phyloP scores from a whole-genome alignment of 768 basidiomycete species.

The Chalciporus chontae region DNA sequence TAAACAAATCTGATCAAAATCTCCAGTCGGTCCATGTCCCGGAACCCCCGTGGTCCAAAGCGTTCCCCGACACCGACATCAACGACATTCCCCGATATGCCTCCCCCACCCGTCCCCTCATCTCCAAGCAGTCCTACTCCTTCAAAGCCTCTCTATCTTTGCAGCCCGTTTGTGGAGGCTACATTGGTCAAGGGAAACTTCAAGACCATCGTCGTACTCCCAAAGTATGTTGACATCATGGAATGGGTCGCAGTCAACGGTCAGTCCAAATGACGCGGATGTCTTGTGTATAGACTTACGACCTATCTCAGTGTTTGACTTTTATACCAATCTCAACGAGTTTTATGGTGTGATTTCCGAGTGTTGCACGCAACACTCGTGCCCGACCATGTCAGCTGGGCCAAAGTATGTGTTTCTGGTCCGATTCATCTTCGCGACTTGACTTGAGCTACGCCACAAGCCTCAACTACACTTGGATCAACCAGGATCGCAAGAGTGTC shows the following conservation, averaged over 20 bases:
- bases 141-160: slow-evolving; percentile 78
- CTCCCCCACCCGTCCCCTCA: slow-evolving; percentile 38
- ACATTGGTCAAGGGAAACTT: slow-evolving; percentile 97
- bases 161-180: slow-evolving; percentile 91
- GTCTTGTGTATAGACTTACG: background rate
- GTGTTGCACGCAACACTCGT: slow-evolving; percentile 85
- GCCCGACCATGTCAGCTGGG: slow-evolving; percentile 91
- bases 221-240: slow-evolving; percentile 93
- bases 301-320: slow-evolving; percentile 76
- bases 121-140: slow-evolving; percentile 31
- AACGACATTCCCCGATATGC: slow-evolving; percentile 48
- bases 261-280: slow-evolving; percentile 38
- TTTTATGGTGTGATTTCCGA: slow-evolving; percentile 95
- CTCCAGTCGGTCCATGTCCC: slow-evolving; percentile 69
- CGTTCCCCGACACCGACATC: slow-evolving; percentile 76
- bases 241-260: slow-evolving; percentile 97
- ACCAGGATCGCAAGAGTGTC: slow-evolving; percentile 84
- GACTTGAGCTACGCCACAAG: slow-evolving; percentile 35
- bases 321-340: slow-evolving; percentile 95
- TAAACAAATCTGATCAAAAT: no score
- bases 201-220: slow-evolving; percentile 95
- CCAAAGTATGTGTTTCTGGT: slow-evolving; percentile 53
- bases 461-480: slow-evolving; percentile 93
- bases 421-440: background rate
- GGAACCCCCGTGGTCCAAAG: slow-evolving; percentile 65